Evolutionary conservation across 2,329 filamentous ascomycete genomes (phyloP).

Genomic region (Mycosphaerella sp.): DNA sequence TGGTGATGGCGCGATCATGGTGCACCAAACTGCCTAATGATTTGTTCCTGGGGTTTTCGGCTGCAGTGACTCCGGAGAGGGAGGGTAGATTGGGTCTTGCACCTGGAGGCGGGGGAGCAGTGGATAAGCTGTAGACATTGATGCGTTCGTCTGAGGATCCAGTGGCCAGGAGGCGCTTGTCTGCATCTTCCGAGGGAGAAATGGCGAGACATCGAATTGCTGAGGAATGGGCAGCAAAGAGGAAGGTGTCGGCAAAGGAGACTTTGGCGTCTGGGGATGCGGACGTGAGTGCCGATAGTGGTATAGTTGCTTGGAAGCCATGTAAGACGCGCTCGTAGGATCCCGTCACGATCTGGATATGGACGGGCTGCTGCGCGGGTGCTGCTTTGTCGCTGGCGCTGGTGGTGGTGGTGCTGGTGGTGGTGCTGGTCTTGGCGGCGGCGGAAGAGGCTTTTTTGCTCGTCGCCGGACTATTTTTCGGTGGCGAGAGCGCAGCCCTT

Average conservation of each 20-base stretch:
- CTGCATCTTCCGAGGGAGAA: constrained; percentile 58
- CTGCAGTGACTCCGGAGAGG: constrained; percentile 64
- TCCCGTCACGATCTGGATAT: constrained; percentile 84
- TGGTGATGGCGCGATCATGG: constrained; percentile 75
- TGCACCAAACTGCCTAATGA: constrained; percentile 83
- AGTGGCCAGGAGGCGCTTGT: constrained; percentile 82
- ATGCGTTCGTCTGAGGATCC: constrained; percentile 91
- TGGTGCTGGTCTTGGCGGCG: background rate
- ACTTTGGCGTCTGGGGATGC: constrained; percentile 34
- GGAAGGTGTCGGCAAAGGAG: constrained; percentile 83
- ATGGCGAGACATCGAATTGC: constrained; percentile 84
- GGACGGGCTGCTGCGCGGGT: constrained; percentile 37
- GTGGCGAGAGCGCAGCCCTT: constrained; percentile 3
- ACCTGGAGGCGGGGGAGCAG: constrained; percentile 49
- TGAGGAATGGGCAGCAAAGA: constrained; percentile 89
- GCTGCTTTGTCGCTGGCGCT: background rate
- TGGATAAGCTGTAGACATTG: constrained; percentile 85
- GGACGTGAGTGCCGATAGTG: constrained; percentile 23
- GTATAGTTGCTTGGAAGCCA: constrained; percentile 73
- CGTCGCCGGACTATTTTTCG: constrained; percentile 1
- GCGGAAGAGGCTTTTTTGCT: constrained; percentile 2
- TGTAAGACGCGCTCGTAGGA: constrained; percentile 93
- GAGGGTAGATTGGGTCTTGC: constrained; percentile 51
- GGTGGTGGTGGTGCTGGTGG: background rate
- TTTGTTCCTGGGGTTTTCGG: constrained; percentile 79